These are phyloP conservation scores for Mortierella hygrophila DNA, from an alignment of 192 early-diverging fungal genomes.

Conservation along the genomic window DNA sequence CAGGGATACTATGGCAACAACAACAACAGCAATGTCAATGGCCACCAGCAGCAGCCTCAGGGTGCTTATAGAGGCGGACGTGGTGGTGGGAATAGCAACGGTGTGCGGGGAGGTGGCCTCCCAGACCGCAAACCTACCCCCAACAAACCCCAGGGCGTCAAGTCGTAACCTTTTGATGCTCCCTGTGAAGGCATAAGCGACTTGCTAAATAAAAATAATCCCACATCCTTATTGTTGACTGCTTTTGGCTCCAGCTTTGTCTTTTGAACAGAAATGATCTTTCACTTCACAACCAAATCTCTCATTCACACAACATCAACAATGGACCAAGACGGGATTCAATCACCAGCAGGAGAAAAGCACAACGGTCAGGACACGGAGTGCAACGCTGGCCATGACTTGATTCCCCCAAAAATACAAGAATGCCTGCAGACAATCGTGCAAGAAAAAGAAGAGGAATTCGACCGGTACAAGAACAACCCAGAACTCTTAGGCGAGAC, in stretches of 20 bases:
- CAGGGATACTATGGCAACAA: not conserved
- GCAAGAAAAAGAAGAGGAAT: not conserved
- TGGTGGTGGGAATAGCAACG: not conserved
- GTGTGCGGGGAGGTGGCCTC: not conserved
- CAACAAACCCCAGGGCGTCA: not conserved
- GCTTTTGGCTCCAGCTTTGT: not conserved
- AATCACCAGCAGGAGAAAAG: not conserved
- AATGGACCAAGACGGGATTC: not conserved
- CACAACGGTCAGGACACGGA: too few relatives aligned
- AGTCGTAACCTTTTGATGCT: not conserved
- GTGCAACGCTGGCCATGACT: not conserved
- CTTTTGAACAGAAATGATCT: not conserved
- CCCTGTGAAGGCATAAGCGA: not conserved
- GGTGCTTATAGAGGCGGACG: not conserved
- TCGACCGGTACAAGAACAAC: conserved; percentile 46
- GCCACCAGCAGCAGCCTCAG: not conserved
- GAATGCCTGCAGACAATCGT: not conserved
- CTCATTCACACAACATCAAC: not conserved
- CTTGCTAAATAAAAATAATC: not conserved
- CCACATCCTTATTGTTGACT: not conserved
- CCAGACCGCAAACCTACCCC: conserved; percentile 11
- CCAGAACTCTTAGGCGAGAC: conserved; percentile 31
- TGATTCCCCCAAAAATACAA: not conserved
- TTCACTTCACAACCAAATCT: not conserved
- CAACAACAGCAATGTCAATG: not conserved